A percentile compares a stretch with the other conserved stretches of the same genome.
Evolutionary conservation across 208 protist species (phyloP).

Genomic region (Crithidia brevicula): DNA sequence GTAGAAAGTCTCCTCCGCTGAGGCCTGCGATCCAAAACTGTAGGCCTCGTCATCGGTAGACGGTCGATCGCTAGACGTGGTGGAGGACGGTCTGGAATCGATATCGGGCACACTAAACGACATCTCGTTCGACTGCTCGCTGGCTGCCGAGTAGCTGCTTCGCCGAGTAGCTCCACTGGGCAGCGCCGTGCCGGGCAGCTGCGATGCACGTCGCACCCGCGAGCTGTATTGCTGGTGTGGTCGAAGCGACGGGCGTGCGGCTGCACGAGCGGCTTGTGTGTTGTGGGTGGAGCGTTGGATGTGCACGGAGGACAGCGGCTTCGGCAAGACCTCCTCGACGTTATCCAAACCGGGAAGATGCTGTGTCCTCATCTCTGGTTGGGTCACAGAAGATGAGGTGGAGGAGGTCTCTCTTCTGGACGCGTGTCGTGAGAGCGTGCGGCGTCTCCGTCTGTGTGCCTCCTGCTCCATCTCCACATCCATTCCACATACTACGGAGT

Average conservation of each 20-base stretch:
- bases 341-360: too few relatives aligned
- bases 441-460: not conserved
- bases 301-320: not conserved
- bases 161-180: too few relatives aligned
- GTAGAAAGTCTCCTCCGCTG: not conserved
- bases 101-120: conserved; percentile 13
- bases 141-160: too few relatives aligned
- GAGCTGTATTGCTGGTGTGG: too few relatives aligned
- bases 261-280: not conserved
- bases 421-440: not conserved
- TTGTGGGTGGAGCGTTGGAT: not conserved
- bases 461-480: not conserved
- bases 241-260: not conserved
- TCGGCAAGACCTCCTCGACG: not conserved
- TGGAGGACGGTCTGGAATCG: not conserved
- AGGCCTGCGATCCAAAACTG: conserved; percentile 1
- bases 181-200: not conserved
- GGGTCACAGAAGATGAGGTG: too few relatives aligned
- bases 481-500: not conserved
- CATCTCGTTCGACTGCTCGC: not conserved
- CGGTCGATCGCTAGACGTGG: not conserved
- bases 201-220: too few relatives aligned
- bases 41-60: not conserved
- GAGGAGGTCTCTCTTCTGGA: not conserved
- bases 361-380: too few relatives aligned